Base-by-base conservation (phyloP, 2,329 filamentous ascomycete genomes). In the Diplodia scrobiculata region DNA sequence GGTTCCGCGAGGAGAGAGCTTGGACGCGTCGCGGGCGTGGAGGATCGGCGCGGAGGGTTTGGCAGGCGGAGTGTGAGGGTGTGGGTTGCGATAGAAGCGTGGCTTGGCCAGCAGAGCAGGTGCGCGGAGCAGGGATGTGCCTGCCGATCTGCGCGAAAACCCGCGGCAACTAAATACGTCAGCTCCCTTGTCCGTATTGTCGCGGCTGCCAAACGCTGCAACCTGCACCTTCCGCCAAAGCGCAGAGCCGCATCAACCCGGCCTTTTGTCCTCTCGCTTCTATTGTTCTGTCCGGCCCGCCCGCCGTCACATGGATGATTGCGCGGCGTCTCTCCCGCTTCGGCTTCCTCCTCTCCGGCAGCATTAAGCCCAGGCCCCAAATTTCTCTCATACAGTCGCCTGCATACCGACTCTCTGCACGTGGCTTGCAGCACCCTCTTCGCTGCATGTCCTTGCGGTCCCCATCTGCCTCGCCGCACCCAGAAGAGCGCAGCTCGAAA, bases 361-460 rank as follows among this genome's bases (percentile, higher is more conserved):
- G 58, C 45, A 50, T 62, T 50, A 51, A 36, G 10, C 58, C 45
- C 41, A 32, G 34, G 48, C 60, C 50, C 34, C 60, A 14, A 63
- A 53, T 52, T 63, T 63, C 60, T 52, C 48, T 13, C 34, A 4
- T 19, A 2, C 60, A 3, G 41, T 17, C 41, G 38, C 25, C 48
- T 48, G 19, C 36, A 10, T n/a, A 29, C 27, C 41, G 32, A 21
- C 14, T n/a, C 29, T 13, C 63, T 50, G 63, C 63, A 66, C 65
- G 65, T 66, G 54, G 21, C 55, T 21, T 66, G 67, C 63, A 34
- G 66, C 66, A 60, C 36, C n/a, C 17, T 65, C 21, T 55, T 59
- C 68, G 68, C 69, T 73, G 73, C 68, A 78, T 78, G 76, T 74
- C 73, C 69, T 73, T 68, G 41, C 63, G 59, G 66, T 55, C 64